Conservation (phyloP, 2,329 filamentous ascomycete genomes). For the Paramyrothecium sp. region DNA sequence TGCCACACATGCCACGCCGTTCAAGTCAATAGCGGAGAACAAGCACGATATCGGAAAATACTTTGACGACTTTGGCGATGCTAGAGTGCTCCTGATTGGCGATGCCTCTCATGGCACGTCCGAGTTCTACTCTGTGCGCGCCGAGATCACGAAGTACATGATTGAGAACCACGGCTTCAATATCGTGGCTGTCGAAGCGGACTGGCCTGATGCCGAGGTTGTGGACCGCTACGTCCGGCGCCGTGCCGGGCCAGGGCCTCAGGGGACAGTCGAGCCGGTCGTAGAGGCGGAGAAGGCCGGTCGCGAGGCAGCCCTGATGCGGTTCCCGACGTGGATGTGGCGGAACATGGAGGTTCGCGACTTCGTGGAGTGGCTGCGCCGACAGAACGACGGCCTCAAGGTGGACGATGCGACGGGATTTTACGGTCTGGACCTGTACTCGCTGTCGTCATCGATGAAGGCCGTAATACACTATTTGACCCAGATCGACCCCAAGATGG, state of each 20-base stretch:
- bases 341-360: constrained; percentile 49
- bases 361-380: constrained; percentile 50
- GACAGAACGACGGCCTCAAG: constrained; percentile 30
- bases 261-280: constrained; percentile 23
- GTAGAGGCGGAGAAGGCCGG: constrained; percentile 10
- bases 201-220: constrained; percentile 52
- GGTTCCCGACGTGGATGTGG: constrained; percentile 58
- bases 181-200: constrained; percentile 48
- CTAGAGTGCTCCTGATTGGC: constrained; percentile 22
- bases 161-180: constrained; percentile 49
- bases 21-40: neutral
- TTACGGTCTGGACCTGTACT: constrained; percentile 52
- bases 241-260: constrained; percentile 29
- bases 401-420: constrained; percentile 30
- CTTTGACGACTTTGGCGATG: constrained; percentile 12
- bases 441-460: constrained; percentile 42
- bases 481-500: constrained; percentile 38
- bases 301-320: constrained; percentile 38
- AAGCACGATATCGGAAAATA: neutral
- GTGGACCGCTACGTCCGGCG: constrained; percentile 50
- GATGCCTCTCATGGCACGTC: constrained; percentile 47
- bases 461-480: constrained; percentile 49
- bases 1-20: neutral
- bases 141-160: constrained; percentile 48
- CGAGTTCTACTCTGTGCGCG: constrained; percentile 51